A percentile compares a stretch with the other conserved stretches of the same genome.
phyloP scores from a whole-genome alignment of 2,329 filamentous ascomycete species.

The Fusarium sp. region DNA sequence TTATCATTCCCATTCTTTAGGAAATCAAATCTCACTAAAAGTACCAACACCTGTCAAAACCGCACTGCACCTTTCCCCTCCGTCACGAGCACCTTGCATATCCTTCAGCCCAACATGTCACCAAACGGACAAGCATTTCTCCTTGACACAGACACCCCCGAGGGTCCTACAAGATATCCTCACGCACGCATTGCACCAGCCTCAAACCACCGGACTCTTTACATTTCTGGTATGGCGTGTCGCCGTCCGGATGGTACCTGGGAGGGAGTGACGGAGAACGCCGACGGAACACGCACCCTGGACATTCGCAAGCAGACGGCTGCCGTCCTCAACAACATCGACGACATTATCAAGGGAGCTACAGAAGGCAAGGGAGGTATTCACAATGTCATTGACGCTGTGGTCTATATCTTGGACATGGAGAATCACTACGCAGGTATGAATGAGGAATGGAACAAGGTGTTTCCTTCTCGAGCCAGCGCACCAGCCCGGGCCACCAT shows the following conservation, averaged over 20 bases:
- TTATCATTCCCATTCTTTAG: not conserved
- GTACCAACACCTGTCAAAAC: not conserved
- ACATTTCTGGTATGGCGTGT: conserved; percentile 12
- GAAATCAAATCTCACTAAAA: not conserved
- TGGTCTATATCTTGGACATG: conserved; percentile 9
- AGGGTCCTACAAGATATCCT: not conserved
- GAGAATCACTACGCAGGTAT: conserved; percentile 4
- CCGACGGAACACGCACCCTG: not conserved
- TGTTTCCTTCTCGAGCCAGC: conserved; percentile 2
- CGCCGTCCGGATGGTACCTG: conserved; percentile 11
- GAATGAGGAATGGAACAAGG: conserved; percentile 21
- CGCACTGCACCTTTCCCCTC: not conserved
- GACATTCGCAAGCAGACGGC: not conserved
- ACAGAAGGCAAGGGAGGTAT: not conserved
- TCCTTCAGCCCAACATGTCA: not conserved
- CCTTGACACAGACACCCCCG: not conserved
- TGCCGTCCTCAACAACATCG: not conserved
- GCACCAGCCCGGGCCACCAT: conserved; percentile 8
- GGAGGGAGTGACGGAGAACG: conserved; percentile 4
- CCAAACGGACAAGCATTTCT: not conserved
- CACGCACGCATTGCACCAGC: not conserved
- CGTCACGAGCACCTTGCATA: not conserved
- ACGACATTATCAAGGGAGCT: not conserved
- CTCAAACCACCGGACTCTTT: conserved; percentile 1
- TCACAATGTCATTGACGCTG: conserved; percentile 2